Evolutionary conservation across 495 filamentous ascomycete genomes (phyloP).

Genomic region (Oleoguttula mirabilis): DNA sequence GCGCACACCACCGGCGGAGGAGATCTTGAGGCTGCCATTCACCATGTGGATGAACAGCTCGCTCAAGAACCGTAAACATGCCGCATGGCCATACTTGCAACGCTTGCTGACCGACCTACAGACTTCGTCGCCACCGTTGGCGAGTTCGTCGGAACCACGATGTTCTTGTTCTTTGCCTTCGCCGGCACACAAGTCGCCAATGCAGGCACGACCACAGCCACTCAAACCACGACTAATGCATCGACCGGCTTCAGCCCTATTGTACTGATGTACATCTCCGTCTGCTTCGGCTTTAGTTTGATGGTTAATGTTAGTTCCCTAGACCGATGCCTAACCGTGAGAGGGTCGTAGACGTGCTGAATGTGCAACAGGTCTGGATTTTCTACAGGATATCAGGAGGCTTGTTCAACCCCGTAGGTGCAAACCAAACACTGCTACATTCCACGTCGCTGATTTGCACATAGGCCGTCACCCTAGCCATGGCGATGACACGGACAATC

Average conservation of each 20-base stretch:
- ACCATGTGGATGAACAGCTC: conserved; percentile 18
- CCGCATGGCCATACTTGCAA: background rate
- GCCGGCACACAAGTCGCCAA: conserved; percentile 29
- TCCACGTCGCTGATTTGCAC: too few species aligned
- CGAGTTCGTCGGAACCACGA: conserved; percentile 29
- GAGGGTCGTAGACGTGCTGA: too few species aligned
- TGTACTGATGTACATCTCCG: conserved; percentile 25
- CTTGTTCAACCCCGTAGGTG: conserved; percentile 22
- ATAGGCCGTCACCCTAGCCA: conserved; percentile 17
- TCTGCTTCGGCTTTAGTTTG: conserved; percentile 29
- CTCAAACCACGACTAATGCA: conserved; percentile 14
- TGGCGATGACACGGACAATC: conserved; percentile 13
- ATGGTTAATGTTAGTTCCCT: too few species aligned
- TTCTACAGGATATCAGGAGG: conserved; percentile 30
- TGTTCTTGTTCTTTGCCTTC: conserved; percentile 31
- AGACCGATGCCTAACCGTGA: too few species aligned
- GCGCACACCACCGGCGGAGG: conserved; percentile 2
- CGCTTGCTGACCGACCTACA: background rate
- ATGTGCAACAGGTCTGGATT: too few species aligned
- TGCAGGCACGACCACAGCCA: conserved; percentile 1
- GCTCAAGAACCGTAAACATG: conserved; percentile 12
- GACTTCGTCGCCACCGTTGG: conserved; percentile 26
- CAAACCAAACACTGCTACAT: too few species aligned
- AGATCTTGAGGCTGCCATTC: conserved; percentile 11
- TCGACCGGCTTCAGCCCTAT: conserved; percentile 22